These are phyloP conservation scores for Leccinum longicurvipes DNA, from an alignment of 768 basidiomycete species.

Conservation along the genomic window DNA sequence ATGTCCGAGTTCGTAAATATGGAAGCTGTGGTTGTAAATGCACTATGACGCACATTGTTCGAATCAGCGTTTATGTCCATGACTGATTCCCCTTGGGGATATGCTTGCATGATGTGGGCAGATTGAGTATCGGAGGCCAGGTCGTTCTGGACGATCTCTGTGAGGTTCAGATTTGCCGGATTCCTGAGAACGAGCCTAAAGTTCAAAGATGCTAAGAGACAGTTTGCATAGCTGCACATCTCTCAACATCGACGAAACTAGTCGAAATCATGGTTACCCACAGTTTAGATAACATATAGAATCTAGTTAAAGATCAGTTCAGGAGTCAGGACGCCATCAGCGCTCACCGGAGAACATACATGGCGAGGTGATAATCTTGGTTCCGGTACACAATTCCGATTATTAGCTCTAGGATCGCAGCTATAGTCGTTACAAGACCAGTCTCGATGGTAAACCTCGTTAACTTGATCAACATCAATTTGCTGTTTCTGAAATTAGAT, in stretches of 20 bases:
- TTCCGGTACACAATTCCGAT: slow-evolving; percentile 1
- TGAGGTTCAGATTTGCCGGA: neutral
- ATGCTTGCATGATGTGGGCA: neutral
- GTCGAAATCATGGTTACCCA: neutral
- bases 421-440: slow-evolving; percentile 11
- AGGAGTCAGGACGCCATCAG: neutral
- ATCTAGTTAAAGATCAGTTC: neutral
- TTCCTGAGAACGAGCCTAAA: neutral
- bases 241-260: neutral
- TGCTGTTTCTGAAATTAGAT: neutral
- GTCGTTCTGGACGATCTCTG: neutral
- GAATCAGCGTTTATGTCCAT: neutral
- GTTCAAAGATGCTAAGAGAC: slow-evolving; percentile 12
- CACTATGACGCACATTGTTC: neutral
- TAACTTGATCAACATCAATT: neutral
- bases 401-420: slow-evolving; percentile 9
- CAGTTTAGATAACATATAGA: slow-evolving; percentile 5
- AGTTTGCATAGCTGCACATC: slow-evolving; percentile 11
- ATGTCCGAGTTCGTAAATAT: neutral
- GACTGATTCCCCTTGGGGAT: neutral
- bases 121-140: neutral
- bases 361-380: slow-evolving; percentile 3
- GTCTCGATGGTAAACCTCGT: slow-evolving; percentile 15
- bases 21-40: neutral
- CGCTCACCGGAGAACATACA: neutral